Conservation (phyloP, 371 early-diverging fungal species). For the Phascolomyces articulosus region DNA sequence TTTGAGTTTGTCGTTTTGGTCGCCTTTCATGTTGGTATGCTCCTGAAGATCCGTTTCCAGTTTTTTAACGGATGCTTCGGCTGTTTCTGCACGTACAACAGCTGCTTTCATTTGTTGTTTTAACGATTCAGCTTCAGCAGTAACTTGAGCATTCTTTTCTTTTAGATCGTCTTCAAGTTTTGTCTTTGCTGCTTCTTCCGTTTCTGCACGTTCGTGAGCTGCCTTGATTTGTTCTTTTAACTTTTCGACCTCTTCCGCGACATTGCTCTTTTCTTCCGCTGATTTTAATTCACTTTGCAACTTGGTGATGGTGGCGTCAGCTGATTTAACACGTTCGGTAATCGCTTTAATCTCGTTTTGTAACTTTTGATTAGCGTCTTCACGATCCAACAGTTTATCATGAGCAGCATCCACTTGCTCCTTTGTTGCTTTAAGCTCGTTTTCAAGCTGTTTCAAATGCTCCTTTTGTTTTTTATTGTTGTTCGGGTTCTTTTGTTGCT, state of each 20-base stretch:
- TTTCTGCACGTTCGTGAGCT: slow-evolving; percentile 8
- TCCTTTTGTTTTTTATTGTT: not conserved
- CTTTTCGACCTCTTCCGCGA: not conserved
- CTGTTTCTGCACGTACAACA: no score
- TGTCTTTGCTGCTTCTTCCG: not conserved
- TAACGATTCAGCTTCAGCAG: not conserved
- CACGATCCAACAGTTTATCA: slow-evolving; percentile 1
- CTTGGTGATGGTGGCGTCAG: not conserved
- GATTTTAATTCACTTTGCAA: slow-evolving; percentile 8
- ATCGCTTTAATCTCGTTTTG: not conserved
- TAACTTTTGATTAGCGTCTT: slow-evolving; percentile 3
- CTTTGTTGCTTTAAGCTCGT: slow-evolving; percentile 1
- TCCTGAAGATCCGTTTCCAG: slow-evolving; percentile 13
- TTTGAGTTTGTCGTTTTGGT: slow-evolving; percentile 20
- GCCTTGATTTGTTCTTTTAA: slow-evolving; percentile 5
- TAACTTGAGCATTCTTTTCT: not conserved
- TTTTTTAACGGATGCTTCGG: not conserved
- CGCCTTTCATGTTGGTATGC: not conserved
- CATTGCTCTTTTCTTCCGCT: not conserved
- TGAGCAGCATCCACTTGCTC: not conserved
- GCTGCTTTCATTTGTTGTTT: not conserved
- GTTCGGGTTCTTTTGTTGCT: not conserved
- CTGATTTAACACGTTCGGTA: not conserved
- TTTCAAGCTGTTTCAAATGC: not conserved
- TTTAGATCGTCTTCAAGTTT: not conserved